Evolutionary conservation across 1,139 yeast species (phyloP).

Genomic region (Kluyveromyces sp.): DNA sequence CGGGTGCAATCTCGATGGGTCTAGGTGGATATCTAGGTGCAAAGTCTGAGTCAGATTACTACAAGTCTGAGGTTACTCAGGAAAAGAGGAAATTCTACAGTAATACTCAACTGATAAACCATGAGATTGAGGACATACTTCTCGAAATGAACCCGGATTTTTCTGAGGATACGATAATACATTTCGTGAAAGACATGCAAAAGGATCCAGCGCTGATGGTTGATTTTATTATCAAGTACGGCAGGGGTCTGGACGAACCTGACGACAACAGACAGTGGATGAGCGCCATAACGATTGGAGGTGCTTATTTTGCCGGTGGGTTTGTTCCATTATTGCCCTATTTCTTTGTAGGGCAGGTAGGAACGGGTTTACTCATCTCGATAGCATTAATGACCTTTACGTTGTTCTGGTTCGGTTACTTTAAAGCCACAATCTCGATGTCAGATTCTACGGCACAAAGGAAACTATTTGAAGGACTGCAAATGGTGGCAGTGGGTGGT

Average conservation of each 20-base stretch:
- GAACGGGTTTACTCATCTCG: constrained; percentile 67
- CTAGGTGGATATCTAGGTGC: constrained; percentile 80
- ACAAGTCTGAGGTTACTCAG: constrained; percentile 59
- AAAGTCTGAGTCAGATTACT: constrained; percentile 68
- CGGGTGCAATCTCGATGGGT: constrained; percentile 84
- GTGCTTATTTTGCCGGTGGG: constrained; percentile 71
- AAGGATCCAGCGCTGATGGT: constrained; percentile 60
- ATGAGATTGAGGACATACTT: constrained; percentile 68
- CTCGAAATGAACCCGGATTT: constrained; percentile 51
- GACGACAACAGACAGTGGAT: constrained; percentile 74
- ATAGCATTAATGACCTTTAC: constrained; percentile 80
- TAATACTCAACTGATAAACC: constrained; percentile 48
- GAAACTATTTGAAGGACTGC: constrained; percentile 72
- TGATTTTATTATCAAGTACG: constrained; percentile 68
- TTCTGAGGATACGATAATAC: constrained; percentile 55
- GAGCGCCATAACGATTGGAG: constrained; percentile 70
- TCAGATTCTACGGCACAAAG: constrained; percentile 59
- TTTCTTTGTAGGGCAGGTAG: constrained; percentile 67
- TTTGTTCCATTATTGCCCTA: constrained; percentile 71
- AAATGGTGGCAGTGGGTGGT: constrained; percentile 91
- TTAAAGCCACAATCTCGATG: constrained; percentile 78
- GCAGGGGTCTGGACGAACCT: constrained; percentile 76
- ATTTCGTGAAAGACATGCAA: constrained; percentile 63
- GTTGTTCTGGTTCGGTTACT: constrained; percentile 76
- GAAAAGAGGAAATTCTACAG: constrained; percentile 65